A percentile compares a stretch with the other conserved stretches of the same genome.
Evolutionary conservation across 2,329 filamentous ascomycete genomes (phyloP).

Genomic region (Neonectria magnoliae): DNA sequence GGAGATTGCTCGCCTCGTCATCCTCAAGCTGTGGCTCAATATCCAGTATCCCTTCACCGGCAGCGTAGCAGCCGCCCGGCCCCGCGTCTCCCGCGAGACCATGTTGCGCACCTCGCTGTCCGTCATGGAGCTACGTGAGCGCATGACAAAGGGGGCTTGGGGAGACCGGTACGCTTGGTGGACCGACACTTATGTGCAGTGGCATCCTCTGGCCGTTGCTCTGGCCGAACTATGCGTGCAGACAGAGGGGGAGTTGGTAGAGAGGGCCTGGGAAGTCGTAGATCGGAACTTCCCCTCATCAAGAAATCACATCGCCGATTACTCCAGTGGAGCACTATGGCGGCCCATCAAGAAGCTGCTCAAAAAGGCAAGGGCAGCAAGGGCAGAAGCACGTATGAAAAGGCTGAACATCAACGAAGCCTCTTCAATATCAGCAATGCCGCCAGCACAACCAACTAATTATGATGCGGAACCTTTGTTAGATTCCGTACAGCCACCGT

Average conservation of each 20-base stretch:
- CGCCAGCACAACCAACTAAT: conserved; percentile 11
- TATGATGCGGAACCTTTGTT: background rate
- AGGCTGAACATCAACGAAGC: conserved; percentile 34
- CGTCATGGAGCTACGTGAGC: conserved; percentile 54
- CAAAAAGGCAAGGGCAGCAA: conserved; percentile 57
- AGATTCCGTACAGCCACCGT: conserved; percentile 3
- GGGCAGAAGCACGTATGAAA: conserved; percentile 45
- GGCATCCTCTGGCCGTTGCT: conserved; percentile 64
- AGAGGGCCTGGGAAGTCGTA: conserved; percentile 60
- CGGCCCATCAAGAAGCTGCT: conserved; percentile 63
- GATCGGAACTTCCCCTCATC: conserved; percentile 57
- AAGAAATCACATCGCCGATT: conserved; percentile 59
- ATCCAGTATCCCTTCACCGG: conserved; percentile 57
- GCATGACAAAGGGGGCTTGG: conserved; percentile 46
- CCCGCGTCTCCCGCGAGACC: conserved; percentile 51
- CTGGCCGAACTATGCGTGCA: conserved; percentile 62
- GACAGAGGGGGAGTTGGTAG: conserved; percentile 56
- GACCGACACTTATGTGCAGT: conserved; percentile 62
- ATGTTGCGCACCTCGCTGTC: conserved; percentile 59
- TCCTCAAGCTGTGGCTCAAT: conserved; percentile 58
- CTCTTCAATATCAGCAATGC: conserved; percentile 4
- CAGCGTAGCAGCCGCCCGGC: conserved; percentile 40
- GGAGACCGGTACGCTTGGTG: conserved; percentile 57
- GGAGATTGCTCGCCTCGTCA: conserved; percentile 53
- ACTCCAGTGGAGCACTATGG: conserved; percentile 62